Conservation (phyloP, 768 basidiomycete species). For the Lactarius tabidus region DNA sequence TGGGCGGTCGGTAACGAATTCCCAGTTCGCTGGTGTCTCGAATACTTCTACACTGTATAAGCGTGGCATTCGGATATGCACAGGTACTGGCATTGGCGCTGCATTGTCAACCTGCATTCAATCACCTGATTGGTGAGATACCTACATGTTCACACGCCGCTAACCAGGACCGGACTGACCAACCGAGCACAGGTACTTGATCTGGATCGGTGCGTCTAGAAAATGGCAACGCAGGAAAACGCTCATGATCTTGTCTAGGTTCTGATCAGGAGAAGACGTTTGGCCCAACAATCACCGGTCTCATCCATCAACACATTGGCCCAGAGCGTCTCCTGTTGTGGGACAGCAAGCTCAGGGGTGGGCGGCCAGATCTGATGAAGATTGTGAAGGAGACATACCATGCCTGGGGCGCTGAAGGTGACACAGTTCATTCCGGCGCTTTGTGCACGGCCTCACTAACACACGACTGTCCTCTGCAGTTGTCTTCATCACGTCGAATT, state of each 20-base stretch:
- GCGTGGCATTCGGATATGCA: slow-evolving; percentile 43
- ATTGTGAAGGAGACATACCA: slow-evolving; percentile 37
- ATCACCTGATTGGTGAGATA: slow-evolving; percentile 36
- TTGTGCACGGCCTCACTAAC: not conserved
- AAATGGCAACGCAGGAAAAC: not conserved
- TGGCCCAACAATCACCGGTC: slow-evolving; percentile 40
- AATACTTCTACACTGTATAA: slow-evolving; percentile 43
- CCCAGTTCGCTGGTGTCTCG: slow-evolving; percentile 41
- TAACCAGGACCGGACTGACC: not conserved
- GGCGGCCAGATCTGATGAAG: slow-evolving; percentile 39
- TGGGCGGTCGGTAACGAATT: slow-evolving; percentile 3
- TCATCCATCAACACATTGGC: slow-evolving; percentile 38
- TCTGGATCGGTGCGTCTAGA: slow-evolving; percentile 36
- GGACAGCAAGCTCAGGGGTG: slow-evolving; percentile 41
- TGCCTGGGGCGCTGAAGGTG: slow-evolving; percentile 37
- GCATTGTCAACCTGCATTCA: slow-evolving; percentile 43
- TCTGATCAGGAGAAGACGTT: slow-evolving; percentile 46
- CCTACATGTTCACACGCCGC: not conserved
- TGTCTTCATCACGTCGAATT: slow-evolving; percentile 44
- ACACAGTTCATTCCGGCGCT: not conserved
- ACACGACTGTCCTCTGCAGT: slow-evolving; percentile 26
- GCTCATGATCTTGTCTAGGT: slow-evolving; percentile 22
- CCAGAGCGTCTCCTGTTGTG: slow-evolving; percentile 40
- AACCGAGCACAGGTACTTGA: slow-evolving; percentile 35
- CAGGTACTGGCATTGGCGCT: slow-evolving; percentile 43